Base-by-base conservation (phyloP, 352 stramenopile genomes). In the Plasmopara viticola region DNA sequence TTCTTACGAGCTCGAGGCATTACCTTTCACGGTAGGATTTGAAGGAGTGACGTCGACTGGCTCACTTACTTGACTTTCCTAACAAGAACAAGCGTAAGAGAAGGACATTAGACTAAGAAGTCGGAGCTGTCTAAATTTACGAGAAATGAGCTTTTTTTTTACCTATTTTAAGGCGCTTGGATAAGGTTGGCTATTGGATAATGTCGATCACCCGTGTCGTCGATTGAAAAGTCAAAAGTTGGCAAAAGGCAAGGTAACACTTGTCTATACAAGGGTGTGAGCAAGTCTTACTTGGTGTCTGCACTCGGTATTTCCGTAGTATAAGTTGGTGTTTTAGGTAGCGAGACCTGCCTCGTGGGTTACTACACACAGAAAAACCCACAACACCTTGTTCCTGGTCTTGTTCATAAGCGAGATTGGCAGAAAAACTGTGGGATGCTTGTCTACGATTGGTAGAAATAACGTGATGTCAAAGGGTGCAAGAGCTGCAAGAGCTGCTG, bases 1-100 rank as follows among this genome's bases (percentile, higher is more conserved):
- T 64, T 70, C 60, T 72, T 72, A 39, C 50, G 58, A 38, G 35
- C 51, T 14, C 55, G 51, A 49, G 64, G 37, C 60, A 72, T 72
- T 55, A 15, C 44, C 48, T 33, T 49, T 48, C 20, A 25, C 20
- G 20, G 20, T 25, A 25, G 20, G 20, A 25, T 25, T 25, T 25
- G 20, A 25, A 29, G 50, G 18, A 28, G 5, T 29, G 17, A 10
- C 38, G 48, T 42, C 30, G 52, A 43, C 37, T 48, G 43, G 33
- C 25, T 48, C 45, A 35, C 28, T 15, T 43, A 4, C 30, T 29
- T 47, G 35, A 38, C 41, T 56, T 45, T 43, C 58, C 56, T 56
- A 60, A 62, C 48, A 67, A 70, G 60, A 58, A 64, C 51, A 62
- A 52, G 45, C 37, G 58, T 59, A 64, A 47, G 58, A 35, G 39